These are phyloP conservation scores for Metarhizium rileyi DNA, from an alignment of 2,329 filamentous ascomycete species.

Conservation along the genomic window DNA sequence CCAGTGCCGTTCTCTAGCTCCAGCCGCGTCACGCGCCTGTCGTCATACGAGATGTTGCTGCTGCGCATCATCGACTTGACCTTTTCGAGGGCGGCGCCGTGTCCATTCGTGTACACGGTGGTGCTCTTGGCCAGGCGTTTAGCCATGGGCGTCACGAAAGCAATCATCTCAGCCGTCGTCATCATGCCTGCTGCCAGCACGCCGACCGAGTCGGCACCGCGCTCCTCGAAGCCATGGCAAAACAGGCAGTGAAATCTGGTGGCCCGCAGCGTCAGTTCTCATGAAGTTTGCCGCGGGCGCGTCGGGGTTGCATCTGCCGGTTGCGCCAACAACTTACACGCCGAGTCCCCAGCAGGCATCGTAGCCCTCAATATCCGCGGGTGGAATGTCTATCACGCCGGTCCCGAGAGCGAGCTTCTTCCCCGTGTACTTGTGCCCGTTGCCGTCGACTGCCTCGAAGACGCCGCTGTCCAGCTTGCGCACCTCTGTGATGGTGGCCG, in stretches of 20 bases:
- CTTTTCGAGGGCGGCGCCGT: conserved; percentile 20
- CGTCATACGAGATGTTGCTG: conserved; percentile 28
- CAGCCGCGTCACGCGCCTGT: conserved; percentile 20
- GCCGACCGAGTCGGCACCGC: conserved; percentile 33
- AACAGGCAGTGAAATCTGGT: conserved; percentile 44
- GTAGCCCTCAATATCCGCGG: conserved; percentile 40
- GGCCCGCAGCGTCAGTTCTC: too few relatives aligned
- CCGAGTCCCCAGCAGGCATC: conserved; percentile 42
- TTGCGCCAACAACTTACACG: conserved; percentile 26
- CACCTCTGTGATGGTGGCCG: conserved; percentile 17
- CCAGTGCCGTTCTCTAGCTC: conserved; percentile 16
- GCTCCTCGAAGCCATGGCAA: conserved; percentile 51
- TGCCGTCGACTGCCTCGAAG: conserved; percentile 30
- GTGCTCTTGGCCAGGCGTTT: conserved; percentile 31
- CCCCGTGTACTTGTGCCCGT: conserved; percentile 34
- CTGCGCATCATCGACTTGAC: conserved; percentile 19
- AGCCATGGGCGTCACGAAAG: conserved; percentile 34
- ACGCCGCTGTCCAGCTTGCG: conserved; percentile 17
- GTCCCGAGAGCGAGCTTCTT: conserved; percentile 45
- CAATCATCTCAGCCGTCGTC: conserved; percentile 20
- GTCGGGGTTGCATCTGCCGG: background rate
- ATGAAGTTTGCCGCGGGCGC: too few relatives aligned
- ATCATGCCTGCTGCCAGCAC: conserved; percentile 33
- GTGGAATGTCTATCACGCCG: conserved; percentile 41
- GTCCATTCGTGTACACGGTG: conserved; percentile 42